phyloP scores from a whole-genome alignment of 2,329 filamentous ascomycete genomes.

The Fusarium brachygibbosum region DNA sequence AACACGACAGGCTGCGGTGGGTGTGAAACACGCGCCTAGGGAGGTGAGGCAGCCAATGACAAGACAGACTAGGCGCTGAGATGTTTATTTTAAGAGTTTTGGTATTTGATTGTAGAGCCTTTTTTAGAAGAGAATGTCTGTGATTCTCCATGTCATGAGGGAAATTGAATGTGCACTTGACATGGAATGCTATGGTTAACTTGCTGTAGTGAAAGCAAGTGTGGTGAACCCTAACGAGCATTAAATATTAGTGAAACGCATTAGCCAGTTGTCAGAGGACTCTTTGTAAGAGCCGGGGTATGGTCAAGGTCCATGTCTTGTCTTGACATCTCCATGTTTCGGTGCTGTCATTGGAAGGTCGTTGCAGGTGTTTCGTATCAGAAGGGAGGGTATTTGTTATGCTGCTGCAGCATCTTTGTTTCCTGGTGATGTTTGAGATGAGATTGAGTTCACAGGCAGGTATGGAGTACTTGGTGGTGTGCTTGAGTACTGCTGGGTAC shows the following conservation, averaged over 20 bases:
- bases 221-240: constrained; percentile 1
- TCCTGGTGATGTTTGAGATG: background rate
- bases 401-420: constrained; percentile 31
- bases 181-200: constrained; percentile 5
- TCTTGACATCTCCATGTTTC: constrained; percentile 24
- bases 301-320: background rate
- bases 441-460: background rate
- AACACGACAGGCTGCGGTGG: constrained; percentile 42
- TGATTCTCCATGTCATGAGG: background rate
- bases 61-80: constrained; percentile 50
- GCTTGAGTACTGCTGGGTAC: background rate
- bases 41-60: constrained; percentile 47
- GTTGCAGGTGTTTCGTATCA: constrained; percentile 30
- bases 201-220: background rate
- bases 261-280: constrained; percentile 19
- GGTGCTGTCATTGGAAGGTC: constrained; percentile 20
- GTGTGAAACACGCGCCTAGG: constrained; percentile 49
- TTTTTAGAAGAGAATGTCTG: background rate
- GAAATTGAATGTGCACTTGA: constrained; percentile 1
- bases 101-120: constrained; percentile 1
- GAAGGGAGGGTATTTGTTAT: constrained; percentile 3
- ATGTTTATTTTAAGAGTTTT: constrained; percentile 30
- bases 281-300: constrained; percentile 28
- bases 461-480: background rate
- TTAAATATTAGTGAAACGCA: constrained; percentile 19